A percentile compares a stretch with the other conserved stretches of the same genome.
phyloP scores from a whole-genome alignment of 129 eudicot genomes.

The Tanacetum coccineum region DNA sequence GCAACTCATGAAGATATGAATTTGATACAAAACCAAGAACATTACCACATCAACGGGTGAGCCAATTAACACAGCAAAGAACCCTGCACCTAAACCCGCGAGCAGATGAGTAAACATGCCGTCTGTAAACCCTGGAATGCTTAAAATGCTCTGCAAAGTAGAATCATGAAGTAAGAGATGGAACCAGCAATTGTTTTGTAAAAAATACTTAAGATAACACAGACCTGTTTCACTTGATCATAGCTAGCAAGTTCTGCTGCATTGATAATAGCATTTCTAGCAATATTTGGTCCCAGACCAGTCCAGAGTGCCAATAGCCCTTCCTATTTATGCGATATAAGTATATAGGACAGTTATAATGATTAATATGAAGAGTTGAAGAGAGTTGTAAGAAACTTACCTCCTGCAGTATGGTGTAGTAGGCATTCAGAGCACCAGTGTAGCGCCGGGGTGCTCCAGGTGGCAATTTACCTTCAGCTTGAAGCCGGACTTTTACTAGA shows the following conservation, averaged over 20 bases:
- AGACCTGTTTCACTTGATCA: constrained; percentile 92
- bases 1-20: neutral
- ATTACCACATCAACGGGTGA: constrained; percentile 97
- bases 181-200: constrained; percentile 5
- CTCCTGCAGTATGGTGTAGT: constrained; percentile 69
- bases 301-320: constrained; percentile 89
- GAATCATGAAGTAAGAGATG: constrained; percentile 12
- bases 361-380: constrained; percentile 6
- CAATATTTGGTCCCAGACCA: constrained; percentile 93
- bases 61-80: constrained; percentile 93
- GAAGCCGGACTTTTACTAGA: constrained; percentile 94
- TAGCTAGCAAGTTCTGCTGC: constrained; percentile 98
- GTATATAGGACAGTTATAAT: constrained; percentile 2
- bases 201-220: constrained; percentile 1
- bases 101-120: constrained; percentile 69
- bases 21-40: neutral
- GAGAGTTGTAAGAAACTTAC: constrained; percentile 23
- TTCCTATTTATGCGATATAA: constrained; percentile 44
- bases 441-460: constrained; percentile 77
- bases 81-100: constrained; percentile 96
- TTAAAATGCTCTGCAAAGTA: constrained; percentile 56
- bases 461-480: constrained; percentile 88
- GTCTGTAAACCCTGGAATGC: constrained; percentile 80
- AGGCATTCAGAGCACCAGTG: constrained; percentile 79
- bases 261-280: constrained; percentile 86